Conservation (phyloP, 805 yeast genomes). For the Ogataea nakhonphanomensis region DNA sequence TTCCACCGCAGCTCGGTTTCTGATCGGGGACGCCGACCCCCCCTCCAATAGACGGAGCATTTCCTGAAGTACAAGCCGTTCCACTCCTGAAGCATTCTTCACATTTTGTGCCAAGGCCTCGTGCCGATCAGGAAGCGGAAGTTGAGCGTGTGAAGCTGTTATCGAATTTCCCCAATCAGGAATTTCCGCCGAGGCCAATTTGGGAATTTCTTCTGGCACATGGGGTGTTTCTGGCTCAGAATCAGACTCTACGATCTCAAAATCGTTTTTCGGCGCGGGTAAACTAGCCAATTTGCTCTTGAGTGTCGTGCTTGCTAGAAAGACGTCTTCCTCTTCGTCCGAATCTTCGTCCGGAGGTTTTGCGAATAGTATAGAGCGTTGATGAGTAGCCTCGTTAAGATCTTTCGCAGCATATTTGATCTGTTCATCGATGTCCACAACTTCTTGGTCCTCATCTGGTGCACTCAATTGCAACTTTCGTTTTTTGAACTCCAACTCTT, state of each 20-base stretch:
- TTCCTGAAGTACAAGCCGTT: slow-evolving; percentile 7
- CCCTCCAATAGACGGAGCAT: slow-evolving; percentile 3
- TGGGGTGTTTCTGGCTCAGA: slow-evolving; percentile 8
- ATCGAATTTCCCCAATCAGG: background rate
- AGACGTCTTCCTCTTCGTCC: slow-evolving; percentile 8
- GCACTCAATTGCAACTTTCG: slow-evolving; percentile 37
- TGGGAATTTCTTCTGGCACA: background rate
- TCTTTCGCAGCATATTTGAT: slow-evolving; percentile 36
- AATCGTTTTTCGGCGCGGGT: slow-evolving; percentile 37
- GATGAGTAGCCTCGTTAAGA: slow-evolving; percentile 30
- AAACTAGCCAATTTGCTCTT: slow-evolving; percentile 13
- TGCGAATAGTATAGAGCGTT: slow-evolving; percentile 36
- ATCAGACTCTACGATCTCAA: slow-evolving; percentile 38
- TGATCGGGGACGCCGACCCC: background rate
- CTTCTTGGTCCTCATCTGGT: slow-evolving; percentile 28
- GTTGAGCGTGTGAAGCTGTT: background rate
- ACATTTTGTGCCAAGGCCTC: background rate
- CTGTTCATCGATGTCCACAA: slow-evolving; percentile 30
- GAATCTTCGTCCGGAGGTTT: slow-evolving; percentile 12
- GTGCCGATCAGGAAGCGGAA: background rate
- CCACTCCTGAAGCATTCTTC: background rate
- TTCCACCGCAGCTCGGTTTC: slow-evolving; percentile 1
- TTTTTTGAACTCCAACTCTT: slow-evolving; percentile 32
- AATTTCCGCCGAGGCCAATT: background rate
- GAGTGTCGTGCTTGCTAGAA: background rate